Evolutionary conservation across 768 basidiomycete species (phyloP).

Genomic region (Scleroderma citrinum): DNA sequence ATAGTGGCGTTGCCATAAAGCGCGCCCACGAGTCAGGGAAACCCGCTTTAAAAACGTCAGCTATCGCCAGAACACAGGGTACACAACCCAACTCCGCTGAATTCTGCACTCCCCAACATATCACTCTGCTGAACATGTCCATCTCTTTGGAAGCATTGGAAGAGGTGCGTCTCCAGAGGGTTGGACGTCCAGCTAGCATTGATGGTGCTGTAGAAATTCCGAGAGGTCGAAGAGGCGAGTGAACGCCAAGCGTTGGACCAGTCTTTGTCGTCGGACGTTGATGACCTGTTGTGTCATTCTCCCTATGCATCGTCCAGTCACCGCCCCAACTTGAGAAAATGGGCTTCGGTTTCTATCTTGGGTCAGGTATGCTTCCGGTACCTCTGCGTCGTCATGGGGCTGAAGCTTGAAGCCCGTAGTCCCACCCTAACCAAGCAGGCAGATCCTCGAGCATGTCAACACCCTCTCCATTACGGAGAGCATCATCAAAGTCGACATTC

Average conservation of each 20-base stretch:
- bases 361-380: constrained; percentile 43
- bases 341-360: constrained; percentile 55
- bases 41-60: not conserved
- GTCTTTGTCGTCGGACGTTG: constrained; percentile 6
- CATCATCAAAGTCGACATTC: constrained; percentile 42
- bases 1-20: not conserved
- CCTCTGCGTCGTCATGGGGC: constrained; percentile 2
- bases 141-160: constrained; percentile 23
- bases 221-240: constrained; percentile 51
- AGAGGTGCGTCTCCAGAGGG: constrained; percentile 12
- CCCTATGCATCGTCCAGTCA: constrained; percentile 25
- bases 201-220: constrained; percentile 42
- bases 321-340: constrained; percentile 35
- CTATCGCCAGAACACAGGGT: too few species aligned
- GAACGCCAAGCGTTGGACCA: constrained; percentile 42
- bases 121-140: constrained; percentile 11
- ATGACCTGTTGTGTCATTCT: constrained; percentile 16
- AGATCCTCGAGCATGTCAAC: constrained; percentile 13
- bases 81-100: too few species aligned
- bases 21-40: not conserved
- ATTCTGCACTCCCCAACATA: not conserved
- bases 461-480: constrained; percentile 33
- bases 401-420: constrained; percentile 8
- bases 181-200: not conserved
- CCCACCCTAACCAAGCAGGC: constrained; percentile 16